Evolutionary conservation across 2,329 filamentous ascomycete genomes (phyloP).

Genomic region (Geosmithia morbida): DNA sequence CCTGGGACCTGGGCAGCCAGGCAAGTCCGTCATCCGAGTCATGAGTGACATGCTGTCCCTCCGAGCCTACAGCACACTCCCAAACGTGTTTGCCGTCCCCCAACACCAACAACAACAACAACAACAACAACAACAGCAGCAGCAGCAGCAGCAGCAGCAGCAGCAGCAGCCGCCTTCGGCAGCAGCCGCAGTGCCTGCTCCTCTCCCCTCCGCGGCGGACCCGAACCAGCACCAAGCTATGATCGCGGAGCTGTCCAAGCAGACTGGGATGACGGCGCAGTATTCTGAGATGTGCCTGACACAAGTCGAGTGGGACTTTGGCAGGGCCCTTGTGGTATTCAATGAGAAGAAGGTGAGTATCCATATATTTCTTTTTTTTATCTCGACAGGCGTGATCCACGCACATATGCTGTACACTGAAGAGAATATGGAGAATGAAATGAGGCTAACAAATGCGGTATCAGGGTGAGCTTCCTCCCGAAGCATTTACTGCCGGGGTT

Average conservation of each 20-base stretch:
- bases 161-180: constrained; percentile 3
- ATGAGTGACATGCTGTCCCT: constrained; percentile 68
- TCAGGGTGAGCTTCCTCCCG: constrained; percentile 11
- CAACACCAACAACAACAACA: background rate
- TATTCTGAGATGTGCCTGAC: constrained; percentile 72
- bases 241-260: constrained; percentile 59
- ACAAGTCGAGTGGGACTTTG: constrained; percentile 68
- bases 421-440: background rate
- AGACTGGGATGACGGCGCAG: constrained; percentile 65
- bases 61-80: constrained; percentile 45
- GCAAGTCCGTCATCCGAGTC: constrained; percentile 53
- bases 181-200: constrained; percentile 6
- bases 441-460: background rate
- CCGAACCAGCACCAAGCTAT: constrained; percentile 47
- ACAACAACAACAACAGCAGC: no score
- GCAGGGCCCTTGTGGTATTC: constrained; percentile 61
- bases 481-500: constrained; percentile 9
- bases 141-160: background rate
- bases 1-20: constrained; percentile 57
- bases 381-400: background rate
- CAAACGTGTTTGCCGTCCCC: constrained; percentile 21
- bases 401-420: background rate
- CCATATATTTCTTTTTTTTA: background rate
- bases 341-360: constrained; percentile 55
- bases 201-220: constrained; percentile 10